phyloP scores from a whole-genome alignment of 1,284 basidiomycete genomes.

The Phlebopus sp. region DNA sequence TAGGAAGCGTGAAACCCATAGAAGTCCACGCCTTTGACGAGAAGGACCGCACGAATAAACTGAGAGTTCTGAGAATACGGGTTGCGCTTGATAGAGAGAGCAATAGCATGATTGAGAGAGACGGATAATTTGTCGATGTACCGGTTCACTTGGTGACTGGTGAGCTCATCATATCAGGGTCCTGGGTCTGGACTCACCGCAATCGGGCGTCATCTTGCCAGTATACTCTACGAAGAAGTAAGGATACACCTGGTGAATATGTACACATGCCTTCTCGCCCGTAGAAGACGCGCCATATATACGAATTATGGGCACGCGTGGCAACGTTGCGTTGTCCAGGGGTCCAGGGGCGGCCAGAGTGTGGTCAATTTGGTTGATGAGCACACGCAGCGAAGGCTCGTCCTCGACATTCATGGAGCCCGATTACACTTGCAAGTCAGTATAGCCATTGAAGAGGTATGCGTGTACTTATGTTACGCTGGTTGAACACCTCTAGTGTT shows the following conservation, averaged over 20 bases:
- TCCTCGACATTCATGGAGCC: conserved; percentile 9
- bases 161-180: conserved; percentile 6
- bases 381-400: conserved; percentile 45
- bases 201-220: conserved; percentile 51
- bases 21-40: conserved; percentile 94
- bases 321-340: conserved; percentile 62
- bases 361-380: conserved; percentile 69
- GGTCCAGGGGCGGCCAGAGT: conserved; percentile 51
- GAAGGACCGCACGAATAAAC: conserved; percentile 69
- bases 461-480: too few relatives aligned
- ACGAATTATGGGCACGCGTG: conserved; percentile 75
- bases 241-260: conserved; percentile 88
- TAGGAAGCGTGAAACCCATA: conserved; percentile 92
- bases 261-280: conserved; percentile 80
- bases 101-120: conserved; percentile 78
- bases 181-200: conserved; percentile 34
- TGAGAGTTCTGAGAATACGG: conserved; percentile 53
- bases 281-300: conserved; percentile 84
- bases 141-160: conserved; percentile 49
- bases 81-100: conserved; percentile 66
- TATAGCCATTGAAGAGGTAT: too few relatives aligned
- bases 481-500: neutral
- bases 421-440: too few relatives aligned
- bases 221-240: conserved; percentile 76
- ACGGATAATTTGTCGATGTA: conserved; percentile 66